These are phyloP conservation scores for Marasmius tenuissimus DNA, from an alignment of 1,284 basidiomycete species.

Conservation along the genomic window DNA sequence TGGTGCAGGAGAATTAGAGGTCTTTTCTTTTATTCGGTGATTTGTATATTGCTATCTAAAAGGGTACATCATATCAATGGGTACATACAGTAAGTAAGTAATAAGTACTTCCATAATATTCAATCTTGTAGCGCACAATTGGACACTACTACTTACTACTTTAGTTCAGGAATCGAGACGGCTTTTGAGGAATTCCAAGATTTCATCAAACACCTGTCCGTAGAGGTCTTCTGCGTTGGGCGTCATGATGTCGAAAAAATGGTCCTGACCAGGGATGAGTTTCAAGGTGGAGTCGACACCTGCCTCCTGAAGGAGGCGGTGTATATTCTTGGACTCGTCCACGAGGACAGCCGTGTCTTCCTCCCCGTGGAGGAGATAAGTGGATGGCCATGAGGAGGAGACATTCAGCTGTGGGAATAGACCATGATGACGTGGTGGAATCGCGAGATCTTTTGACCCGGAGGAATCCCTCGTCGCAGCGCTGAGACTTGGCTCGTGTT, in stretches of 20 bases:
- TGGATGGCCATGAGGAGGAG: slow-evolving; percentile 44
- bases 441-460: slow-evolving; percentile 15
- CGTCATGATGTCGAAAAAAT: slow-evolving; percentile 12
- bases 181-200: background rate
- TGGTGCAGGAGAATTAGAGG: slow-evolving; percentile 19
- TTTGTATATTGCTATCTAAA: background rate
- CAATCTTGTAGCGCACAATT: too few species aligned
- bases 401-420: slow-evolving; percentile 58
- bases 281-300: slow-evolving; percentile 6
- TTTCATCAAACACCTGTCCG: slow-evolving; percentile 4
- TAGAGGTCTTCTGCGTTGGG: slow-evolving; percentile 9
- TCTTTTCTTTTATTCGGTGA: background rate
- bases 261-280: slow-evolving; percentile 10
- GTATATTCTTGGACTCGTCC: slow-evolving; percentile 8
- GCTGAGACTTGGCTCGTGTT: slow-evolving; percentile 54
- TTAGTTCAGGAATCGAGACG: background rate
- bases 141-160: background rate
- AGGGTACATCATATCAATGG: too few species aligned
- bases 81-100: too few species aligned
- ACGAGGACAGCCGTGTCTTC: slow-evolving; percentile 11
- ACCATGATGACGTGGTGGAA: slow-evolving; percentile 37
- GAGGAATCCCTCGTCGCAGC: slow-evolving; percentile 32
- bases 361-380: slow-evolving; percentile 24
- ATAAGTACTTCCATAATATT: too few species aligned
- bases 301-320: slow-evolving; percentile 3